phyloP scores from a whole-genome alignment of 495 filamentous ascomycete genomes.

The Xylaria scruposa region DNA sequence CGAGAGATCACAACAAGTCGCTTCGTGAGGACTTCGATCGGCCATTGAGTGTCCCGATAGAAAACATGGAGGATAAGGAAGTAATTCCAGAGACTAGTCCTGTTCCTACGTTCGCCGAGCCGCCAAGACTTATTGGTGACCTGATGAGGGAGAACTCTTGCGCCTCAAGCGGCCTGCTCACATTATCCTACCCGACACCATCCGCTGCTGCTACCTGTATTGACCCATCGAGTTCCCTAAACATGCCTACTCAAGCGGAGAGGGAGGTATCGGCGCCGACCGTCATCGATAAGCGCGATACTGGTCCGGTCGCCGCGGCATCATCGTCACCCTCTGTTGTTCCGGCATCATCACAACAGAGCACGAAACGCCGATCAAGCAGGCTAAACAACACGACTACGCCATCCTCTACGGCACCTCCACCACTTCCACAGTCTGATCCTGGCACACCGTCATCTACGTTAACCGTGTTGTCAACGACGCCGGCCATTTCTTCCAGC shows the following conservation, averaged over 20 bases:
- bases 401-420: conserved; percentile 26
- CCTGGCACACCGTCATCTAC: conserved; percentile 36
- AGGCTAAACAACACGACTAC: conserved; percentile 29
- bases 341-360: conserved; percentile 33
- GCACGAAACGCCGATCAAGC: conserved; percentile 22
- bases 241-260: not conserved
- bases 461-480: conserved; percentile 44
- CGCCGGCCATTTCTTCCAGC: conserved; percentile 43
- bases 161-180: conserved; percentile 26
- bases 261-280: not conserved
- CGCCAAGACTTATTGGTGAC: conserved; percentile 30
- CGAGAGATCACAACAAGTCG: conserved; percentile 19
- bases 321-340: conserved; percentile 37
- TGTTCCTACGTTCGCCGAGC: conserved; percentile 29
- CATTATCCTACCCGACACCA: conserved; percentile 31
- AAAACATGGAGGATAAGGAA: conserved; percentile 35
- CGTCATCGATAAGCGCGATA: not conserved
- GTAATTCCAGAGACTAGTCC: conserved; percentile 53
- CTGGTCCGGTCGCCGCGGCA: not conserved
- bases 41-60: conserved; percentile 14
- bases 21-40: conserved; percentile 21
- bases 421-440: conserved; percentile 28
- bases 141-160: conserved; percentile 33
- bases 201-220: not conserved
- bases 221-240: not conserved